phyloP scores from a whole-genome alignment of 441 rosid genomes.

The Syzygium syzygioides region DNA sequence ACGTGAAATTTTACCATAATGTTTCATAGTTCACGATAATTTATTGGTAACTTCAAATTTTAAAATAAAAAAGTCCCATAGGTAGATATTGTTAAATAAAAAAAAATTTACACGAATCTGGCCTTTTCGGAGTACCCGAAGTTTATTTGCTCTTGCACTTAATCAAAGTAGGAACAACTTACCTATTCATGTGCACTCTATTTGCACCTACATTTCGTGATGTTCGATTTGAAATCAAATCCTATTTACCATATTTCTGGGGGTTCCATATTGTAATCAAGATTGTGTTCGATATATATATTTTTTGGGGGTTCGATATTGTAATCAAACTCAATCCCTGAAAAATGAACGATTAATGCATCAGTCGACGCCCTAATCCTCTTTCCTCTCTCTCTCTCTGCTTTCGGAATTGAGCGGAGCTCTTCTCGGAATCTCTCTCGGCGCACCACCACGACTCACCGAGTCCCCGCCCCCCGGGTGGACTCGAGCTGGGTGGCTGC shows the following conservation, averaged over 20 bases:
- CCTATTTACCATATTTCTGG: not conserved
- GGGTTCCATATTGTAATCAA: not conserved
- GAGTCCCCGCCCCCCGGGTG: not conserved
- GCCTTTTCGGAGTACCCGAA: not conserved
- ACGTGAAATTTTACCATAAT: not conserved
- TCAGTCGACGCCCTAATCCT: not conserved
- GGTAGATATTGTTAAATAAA: not conserved
- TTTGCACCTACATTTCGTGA: not conserved
- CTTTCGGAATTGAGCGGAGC: not conserved
- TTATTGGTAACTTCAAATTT: not conserved
- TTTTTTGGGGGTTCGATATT: not conserved
- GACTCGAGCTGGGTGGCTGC: not conserved
- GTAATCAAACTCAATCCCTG: not conserved
- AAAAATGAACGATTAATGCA: not conserved
- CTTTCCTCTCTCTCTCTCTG: not conserved
- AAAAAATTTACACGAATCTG: not conserved
- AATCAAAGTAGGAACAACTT: not conserved
- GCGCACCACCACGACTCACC: not conserved
- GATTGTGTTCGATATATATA: too few relatives aligned
- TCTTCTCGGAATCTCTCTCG: not conserved
- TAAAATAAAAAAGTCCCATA: fast-evolving
- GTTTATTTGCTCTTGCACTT: not conserved
- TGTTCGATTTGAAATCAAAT: not conserved
- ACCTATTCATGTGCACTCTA: not conserved
- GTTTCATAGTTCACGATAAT: not conserved